These are phyloP conservation scores for Pelargonium citronellum DNA, from an alignment of 441 rosid genomes.

Conservation along the genomic window DNA sequence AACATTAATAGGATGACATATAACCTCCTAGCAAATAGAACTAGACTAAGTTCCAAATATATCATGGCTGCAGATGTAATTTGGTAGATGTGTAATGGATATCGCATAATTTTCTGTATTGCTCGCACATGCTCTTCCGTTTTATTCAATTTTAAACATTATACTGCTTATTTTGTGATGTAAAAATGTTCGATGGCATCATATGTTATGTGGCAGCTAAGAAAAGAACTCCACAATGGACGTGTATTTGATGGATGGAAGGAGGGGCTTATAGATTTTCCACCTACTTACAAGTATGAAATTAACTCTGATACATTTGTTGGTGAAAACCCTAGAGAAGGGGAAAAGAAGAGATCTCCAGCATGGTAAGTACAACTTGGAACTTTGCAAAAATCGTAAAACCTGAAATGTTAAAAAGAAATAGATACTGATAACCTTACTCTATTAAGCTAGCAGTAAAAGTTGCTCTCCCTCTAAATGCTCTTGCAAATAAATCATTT, in stretches of 20 bases:
- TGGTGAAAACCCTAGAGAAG: constrained; percentile 72
- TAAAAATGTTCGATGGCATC: constrained; percentile 14
- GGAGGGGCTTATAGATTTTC: constrained; percentile 77
- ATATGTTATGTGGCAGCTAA: constrained; percentile 45
- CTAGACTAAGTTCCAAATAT: neutral
- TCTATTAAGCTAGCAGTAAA: neutral
- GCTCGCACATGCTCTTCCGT: neutral
- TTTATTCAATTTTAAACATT: neutral
- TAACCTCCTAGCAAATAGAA: no score
- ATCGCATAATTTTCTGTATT: neutral
- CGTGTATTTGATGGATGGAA: constrained; percentile 93
- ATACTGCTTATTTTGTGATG: neutral
- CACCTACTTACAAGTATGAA: constrained; percentile 94
- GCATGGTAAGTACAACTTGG: constrained; percentile 59
- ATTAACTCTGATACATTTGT: constrained; percentile 66
- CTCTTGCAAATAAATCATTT: neutral
- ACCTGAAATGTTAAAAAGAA: neutral
- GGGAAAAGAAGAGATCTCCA: constrained; percentile 91
- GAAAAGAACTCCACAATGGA: constrained; percentile 61
- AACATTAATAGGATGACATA: neutral
- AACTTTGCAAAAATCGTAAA: constrained; percentile 1
- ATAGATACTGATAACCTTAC: neutral
- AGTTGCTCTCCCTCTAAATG: neutral
- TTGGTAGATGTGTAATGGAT: neutral
- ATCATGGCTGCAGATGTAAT: neutral